phyloP scores from a whole-genome alignment of 2,329 filamentous ascomycete species.

The Davidsoniella neocaledoniae region DNA sequence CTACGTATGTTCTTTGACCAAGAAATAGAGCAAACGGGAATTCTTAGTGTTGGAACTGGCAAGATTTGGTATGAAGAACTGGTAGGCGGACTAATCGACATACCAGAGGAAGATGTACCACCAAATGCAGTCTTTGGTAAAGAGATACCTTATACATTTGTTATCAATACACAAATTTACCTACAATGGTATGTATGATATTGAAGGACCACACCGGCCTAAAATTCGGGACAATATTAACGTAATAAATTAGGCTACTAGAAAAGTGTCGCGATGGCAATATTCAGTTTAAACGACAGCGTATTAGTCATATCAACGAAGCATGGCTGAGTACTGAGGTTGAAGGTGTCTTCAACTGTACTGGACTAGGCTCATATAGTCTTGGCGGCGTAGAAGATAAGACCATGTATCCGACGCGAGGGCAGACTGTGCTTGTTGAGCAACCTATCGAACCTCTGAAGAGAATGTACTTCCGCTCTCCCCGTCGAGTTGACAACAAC shows the following conservation, averaged over 20 bases:
- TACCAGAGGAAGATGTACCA: slow-evolving; percentile 19
- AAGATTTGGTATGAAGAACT: slow-evolving; percentile 26
- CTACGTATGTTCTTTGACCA: slow-evolving; percentile 16
- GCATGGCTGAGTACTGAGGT: slow-evolving; percentile 36
- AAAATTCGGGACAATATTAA: background rate
- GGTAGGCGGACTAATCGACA: slow-evolving; percentile 20
- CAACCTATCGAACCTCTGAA: slow-evolving; percentile 22
- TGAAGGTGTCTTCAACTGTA: slow-evolving; percentile 51
- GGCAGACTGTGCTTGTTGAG: slow-evolving; percentile 21
- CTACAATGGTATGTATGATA: slow-evolving; percentile 42
- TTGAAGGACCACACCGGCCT: background rate
- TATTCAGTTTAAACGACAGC: slow-evolving; percentile 42
- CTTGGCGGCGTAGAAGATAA: slow-evolving; percentile 62
- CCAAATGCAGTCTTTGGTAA: slow-evolving; percentile 21
- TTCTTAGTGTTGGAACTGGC: slow-evolving; percentile 22
- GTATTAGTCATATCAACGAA: slow-evolving; percentile 49
- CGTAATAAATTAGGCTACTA: slow-evolving; percentile 28
- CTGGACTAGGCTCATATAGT: slow-evolving; percentile 50
- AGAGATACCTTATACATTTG: slow-evolving; percentile 20
- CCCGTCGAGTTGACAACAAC: slow-evolving; percentile 24
- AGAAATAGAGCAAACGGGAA: slow-evolving; percentile 27
- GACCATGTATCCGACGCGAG: slow-evolving; percentile 43
- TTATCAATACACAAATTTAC: slow-evolving; percentile 57
- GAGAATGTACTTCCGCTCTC: slow-evolving; percentile 26
- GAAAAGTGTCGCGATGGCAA: slow-evolving; percentile 55